A percentile compares a stretch with the other conserved stretches of the same genome.
Conservation (phyloP, 345 rosid genomes). For the Syzygium grande region DNA sequence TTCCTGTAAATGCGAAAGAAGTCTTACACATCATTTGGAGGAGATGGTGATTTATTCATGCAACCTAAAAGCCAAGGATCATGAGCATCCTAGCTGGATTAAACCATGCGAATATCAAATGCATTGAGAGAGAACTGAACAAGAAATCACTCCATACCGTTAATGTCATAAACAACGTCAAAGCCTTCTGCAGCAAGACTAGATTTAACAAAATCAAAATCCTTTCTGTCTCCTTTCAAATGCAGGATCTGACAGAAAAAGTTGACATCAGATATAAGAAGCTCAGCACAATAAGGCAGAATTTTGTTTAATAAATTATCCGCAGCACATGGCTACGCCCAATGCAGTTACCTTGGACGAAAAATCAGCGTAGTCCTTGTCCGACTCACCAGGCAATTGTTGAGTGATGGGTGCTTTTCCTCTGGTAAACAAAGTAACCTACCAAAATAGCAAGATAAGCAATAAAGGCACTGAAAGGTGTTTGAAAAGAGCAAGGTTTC, state of each 20-base stretch:
- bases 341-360: slow-evolving; percentile 60
- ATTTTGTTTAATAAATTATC: background rate
- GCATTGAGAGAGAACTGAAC: background rate
- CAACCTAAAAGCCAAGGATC: background rate
- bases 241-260: slow-evolving; percentile 58
- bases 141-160: slow-evolving; percentile 31
- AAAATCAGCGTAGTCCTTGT: slow-evolving; percentile 71
- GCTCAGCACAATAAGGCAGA: background rate
- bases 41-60: background rate
- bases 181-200: slow-evolving; percentile 92
- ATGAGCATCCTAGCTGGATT: background rate
- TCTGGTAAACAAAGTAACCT: slow-evolving; percentile 93
- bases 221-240: slow-evolving; percentile 94
- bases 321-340: background rate
- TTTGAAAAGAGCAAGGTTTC: background rate
- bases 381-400: slow-evolving; percentile 86
- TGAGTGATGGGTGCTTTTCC: slow-evolving; percentile 89
- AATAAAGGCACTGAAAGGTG: background rate
- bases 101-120: background rate
- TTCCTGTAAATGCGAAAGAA: slow-evolving; percentile 34
- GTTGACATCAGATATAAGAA: background rate
- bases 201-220: slow-evolving; percentile 89
- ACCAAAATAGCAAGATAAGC: slow-evolving; percentile 8
- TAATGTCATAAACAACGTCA: slow-evolving; percentile 92
- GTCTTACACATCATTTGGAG: background rate